Base-by-base conservation (phyloP, 2,329 filamentous ascomycete species). In the Fusarium proliferatum region DNA sequence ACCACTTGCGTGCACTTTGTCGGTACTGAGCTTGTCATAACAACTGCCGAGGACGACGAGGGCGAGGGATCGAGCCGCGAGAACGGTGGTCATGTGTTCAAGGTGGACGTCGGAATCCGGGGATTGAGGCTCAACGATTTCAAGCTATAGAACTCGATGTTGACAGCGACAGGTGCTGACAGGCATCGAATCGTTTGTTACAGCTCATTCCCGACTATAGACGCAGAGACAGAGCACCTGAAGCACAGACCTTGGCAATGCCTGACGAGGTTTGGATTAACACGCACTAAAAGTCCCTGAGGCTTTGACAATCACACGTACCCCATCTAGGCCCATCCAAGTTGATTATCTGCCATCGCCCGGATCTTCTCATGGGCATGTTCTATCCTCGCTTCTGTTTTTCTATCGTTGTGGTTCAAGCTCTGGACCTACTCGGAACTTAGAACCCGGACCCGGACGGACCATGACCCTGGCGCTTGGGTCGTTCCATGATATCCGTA, bases 1-100 rank as follows among this genome's bases (percentile, higher is more conserved):
- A 89, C 94, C 72, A 96, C 94, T 12, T 97, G 95, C 82, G 90
- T 92, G 26, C 90, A 92, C 71, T 96, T 98, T 80, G 90, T 91
- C 41, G 95, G 93, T 13, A 90, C 87, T 3, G 87, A 90, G 78
- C 85, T 98, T 64, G 93, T 92, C 82, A 93, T 97, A 79, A 97
- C 95, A 26, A 93, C 90, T 62, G 94, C 94, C 9, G 84, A 81
- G 39, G 90, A 92, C 79, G 91, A 93, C 69, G 89, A 91, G 51
- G 90, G 91, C 51, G 87, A 90, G 73, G 88, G 89, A 10, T 85
- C 88, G 79, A 92, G 90, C 76, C 87, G 87, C 76, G 86, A 87
- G 81, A 88, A 89, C 68, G 90, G 91, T 39, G 95, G 95, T 5
- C 91, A 88, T 33, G 79, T 96, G 69, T 97, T 94, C 83, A 90